These are phyloP conservation scores for Myxozyma neotropica DNA, from an alignment of 805 yeast species.

Conservation along the genomic window DNA sequence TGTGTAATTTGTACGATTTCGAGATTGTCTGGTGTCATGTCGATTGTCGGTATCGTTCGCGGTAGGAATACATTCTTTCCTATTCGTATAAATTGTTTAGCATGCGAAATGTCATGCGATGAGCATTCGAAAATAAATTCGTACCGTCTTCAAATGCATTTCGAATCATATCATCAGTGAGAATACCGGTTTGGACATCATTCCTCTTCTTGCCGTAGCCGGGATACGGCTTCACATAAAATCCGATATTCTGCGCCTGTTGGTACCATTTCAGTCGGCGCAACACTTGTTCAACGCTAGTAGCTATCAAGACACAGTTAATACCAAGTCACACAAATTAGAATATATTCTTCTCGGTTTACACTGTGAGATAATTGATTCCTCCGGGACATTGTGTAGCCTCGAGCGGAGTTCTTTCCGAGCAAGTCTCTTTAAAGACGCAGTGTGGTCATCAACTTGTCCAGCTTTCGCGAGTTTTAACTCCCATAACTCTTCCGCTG, in stretches of 20 bases:
- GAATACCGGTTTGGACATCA: background rate
- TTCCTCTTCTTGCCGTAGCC: slow-evolving; percentile 3
- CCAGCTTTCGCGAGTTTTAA: background rate
- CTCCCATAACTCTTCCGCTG: background rate
- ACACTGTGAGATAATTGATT: slow-evolving; percentile 5
- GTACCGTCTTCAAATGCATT: slow-evolving; percentile 3
- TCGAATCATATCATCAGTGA: slow-evolving; percentile 2
- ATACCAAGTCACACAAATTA: no score
- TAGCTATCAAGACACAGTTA: background rate
- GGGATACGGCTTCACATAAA: slow-evolving; percentile 3
- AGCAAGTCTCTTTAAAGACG: background rate
- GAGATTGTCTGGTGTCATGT: background rate
- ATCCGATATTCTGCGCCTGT: slow-evolving; percentile 4
- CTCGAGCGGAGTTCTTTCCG: background rate
- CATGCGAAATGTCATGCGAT: no score
- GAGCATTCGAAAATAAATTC: background rate
- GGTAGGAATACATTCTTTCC: slow-evolving; percentile 10
- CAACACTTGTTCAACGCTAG: background rate
- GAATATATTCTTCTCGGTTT: no score
- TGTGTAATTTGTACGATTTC: background rate
- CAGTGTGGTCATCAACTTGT: background rate
- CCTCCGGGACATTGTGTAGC: background rate
- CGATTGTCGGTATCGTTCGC: background rate
- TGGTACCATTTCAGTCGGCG: background rate
- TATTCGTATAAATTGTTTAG: no score